phyloP scores from a whole-genome alignment of 169 alveolate genomes.

The Perkinsus marinus region DNA sequence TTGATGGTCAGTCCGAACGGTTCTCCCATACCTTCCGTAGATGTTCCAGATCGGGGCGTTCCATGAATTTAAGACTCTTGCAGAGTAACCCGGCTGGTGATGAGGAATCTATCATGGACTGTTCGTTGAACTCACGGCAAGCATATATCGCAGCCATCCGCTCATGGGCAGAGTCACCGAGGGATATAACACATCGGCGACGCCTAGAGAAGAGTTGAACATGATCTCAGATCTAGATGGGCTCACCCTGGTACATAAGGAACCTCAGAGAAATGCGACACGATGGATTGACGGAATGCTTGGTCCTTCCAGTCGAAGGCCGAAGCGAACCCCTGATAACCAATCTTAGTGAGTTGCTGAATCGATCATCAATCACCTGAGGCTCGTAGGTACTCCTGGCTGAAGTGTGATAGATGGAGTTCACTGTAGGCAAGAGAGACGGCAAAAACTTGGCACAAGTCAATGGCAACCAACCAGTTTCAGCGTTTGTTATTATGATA shows the following conservation, averaged over 20 bases:
- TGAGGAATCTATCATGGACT: background rate
- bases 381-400: background rate
- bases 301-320: background rate
- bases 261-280: background rate
- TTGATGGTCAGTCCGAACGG: background rate
- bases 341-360: background rate
- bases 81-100: background rate
- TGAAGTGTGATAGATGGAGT: background rate
- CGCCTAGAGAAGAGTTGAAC: background rate
- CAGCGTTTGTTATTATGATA: background rate
- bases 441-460: background rate
- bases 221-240: background rate
- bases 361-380: background rate
- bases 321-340: background rate
- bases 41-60: background rate
- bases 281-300: background rate
- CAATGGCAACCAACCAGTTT: background rate
- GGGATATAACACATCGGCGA: background rate
- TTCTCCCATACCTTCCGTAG: background rate
- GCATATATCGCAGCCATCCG: background rate
- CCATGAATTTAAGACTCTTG: background rate
- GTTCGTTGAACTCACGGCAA: background rate
- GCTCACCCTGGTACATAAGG: background rate
- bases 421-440: background rate
- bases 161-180: background rate